phyloP scores from a whole-genome alignment of 2,329 filamentous ascomycete genomes.

The Septoria linicola region DNA sequence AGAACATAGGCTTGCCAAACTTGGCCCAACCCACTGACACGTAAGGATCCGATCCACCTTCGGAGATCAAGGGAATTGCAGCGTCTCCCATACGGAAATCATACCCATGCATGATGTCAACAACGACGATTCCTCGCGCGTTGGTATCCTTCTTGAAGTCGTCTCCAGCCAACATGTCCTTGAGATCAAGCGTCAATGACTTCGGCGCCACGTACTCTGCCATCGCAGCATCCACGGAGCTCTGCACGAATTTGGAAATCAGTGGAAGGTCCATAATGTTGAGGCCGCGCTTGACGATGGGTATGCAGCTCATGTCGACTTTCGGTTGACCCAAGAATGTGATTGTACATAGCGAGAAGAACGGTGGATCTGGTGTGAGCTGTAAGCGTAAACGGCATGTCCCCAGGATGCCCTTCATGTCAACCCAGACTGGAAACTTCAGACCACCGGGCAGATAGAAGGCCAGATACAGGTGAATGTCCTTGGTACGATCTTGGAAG shows the following conservation, averaged over 20 bases:
- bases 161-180: constrained; percentile 74
- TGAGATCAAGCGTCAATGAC: constrained; percentile 69
- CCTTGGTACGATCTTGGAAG: constrained; percentile 63
- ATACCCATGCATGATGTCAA: constrained; percentile 65
- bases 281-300: constrained; percentile 65
- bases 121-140: constrained; percentile 63
- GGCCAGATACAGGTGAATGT: constrained; percentile 69
- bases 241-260: constrained; percentile 73
- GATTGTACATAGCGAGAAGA: constrained; percentile 71
- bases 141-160: constrained; percentile 75
- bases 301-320: constrained; percentile 68
- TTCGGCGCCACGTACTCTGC: constrained; percentile 76
- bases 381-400: constrained; percentile 68
- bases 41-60: constrained; percentile 67
- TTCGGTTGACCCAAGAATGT: constrained; percentile 75
- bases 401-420: constrained; percentile 69
- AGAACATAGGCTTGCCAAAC: constrained; percentile 68
- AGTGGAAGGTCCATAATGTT: constrained; percentile 75
- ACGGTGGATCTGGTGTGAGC: constrained; percentile 72
- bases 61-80: constrained; percentile 55
- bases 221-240: constrained; percentile 69
- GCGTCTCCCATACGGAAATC: constrained; percentile 72
- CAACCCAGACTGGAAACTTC: constrained; percentile 69
- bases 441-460: constrained; percentile 60
- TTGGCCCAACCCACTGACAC: constrained; percentile 74